Evolutionary conservation across 1,284 basidiomycete genomes (phyloP).

Genomic region (Wolfiporia cocos): DNA sequence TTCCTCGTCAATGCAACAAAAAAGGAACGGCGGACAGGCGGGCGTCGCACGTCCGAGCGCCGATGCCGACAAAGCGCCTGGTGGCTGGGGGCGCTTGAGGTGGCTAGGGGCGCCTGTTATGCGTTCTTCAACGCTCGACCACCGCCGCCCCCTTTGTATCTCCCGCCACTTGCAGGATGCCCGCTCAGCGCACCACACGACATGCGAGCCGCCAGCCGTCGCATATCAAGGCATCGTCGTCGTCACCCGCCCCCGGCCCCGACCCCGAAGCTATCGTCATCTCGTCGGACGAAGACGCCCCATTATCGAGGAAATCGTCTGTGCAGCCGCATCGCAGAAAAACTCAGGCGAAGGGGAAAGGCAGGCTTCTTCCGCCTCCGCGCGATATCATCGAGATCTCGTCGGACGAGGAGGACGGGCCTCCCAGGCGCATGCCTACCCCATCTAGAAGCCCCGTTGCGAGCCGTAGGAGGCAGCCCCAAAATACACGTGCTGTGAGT

Average conservation of each 20-base stretch:
- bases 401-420: conserved; percentile 27
- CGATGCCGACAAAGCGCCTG: no score
- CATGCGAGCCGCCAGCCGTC: background rate
- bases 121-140: no score
- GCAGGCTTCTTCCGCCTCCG: conserved; percentile 20
- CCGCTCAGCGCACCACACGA: background rate
- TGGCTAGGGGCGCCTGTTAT: no score
- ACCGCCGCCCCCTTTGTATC: background rate
- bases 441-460: background rate
- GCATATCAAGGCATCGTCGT: background rate
- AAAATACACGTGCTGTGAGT: conserved; percentile 16
- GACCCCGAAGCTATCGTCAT: conserved; percentile 44
- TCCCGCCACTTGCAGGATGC: background rate
- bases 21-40: no score
- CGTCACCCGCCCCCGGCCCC: background rate
- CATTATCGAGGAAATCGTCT: conserved; percentile 6
- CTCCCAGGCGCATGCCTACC: conserved; percentile 1
- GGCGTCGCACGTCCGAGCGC: no score
- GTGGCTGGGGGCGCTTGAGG: no score
- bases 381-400: conserved; percentile 27
- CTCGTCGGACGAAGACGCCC: conserved; percentile 47
- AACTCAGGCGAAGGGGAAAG: conserved; percentile 8
- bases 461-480: conserved; percentile 11
- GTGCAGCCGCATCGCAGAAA: background rate
- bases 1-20: no score